phyloP scores from a whole-genome alignment of 75 land plant species.

The Sequoia sempervirens region DNA sequence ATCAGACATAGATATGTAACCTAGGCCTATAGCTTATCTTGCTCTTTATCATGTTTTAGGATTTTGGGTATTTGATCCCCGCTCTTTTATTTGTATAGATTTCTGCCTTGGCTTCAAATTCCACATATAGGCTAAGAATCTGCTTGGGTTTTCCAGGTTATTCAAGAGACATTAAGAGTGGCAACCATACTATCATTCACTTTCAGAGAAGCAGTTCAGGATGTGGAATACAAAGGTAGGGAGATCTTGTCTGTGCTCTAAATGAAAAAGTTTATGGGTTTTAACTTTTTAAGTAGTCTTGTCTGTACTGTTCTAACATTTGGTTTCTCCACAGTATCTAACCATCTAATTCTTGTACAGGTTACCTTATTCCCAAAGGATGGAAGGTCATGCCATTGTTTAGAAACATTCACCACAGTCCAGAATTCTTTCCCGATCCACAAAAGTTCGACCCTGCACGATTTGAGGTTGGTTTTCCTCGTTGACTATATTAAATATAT shows the following conservation, averaged over 20 bases:
- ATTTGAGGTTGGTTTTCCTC: conserved; percentile 46
- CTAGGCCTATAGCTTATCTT: not conserved
- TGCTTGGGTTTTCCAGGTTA: conserved; percentile 27
- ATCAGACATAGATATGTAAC: too few relatives aligned
- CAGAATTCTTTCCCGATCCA: conserved; percentile 58
- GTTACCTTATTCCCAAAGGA: conserved; percentile 63
- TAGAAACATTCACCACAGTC: conserved; percentile 57
- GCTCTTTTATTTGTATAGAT: not conserved
- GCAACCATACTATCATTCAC: conserved; percentile 84
- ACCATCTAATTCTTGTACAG: not conserved
- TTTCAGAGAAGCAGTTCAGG: conserved; percentile 87
- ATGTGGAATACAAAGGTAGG: conserved; percentile 83
- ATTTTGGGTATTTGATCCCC: not conserved
- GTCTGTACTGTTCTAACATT: not conserved
- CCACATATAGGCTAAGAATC: not conserved
- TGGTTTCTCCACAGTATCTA: too few relatives aligned
- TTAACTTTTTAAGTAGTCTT: not conserved
- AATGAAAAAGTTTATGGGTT: not conserved
- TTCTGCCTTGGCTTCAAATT: not conserved
- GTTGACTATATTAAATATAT: not conserved
- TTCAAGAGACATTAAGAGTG: conserved; percentile 80
- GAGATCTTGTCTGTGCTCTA: not conserved
- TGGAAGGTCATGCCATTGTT: conserved; percentile 82
- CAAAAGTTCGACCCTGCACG: conserved; percentile 70
- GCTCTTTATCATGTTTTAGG: not conserved